Base-by-base conservation (phyloP, 306 rosid species). In the Cercis canadensis region DNA sequence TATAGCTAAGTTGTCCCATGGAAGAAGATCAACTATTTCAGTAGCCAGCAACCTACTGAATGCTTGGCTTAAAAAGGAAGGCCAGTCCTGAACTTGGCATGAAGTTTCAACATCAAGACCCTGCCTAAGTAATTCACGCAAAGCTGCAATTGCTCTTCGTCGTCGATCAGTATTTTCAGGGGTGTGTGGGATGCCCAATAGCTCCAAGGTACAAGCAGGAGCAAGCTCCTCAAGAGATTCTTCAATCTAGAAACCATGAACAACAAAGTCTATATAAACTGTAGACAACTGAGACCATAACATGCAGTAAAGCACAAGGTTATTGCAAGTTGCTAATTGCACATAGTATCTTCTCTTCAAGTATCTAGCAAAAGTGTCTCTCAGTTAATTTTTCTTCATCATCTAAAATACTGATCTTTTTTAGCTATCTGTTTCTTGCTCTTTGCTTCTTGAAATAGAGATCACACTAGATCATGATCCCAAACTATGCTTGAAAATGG, bases 181-280 rank as follows among this genome's bases (percentile, higher is more conserved):
- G 66, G 76, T 70, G 60, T 76, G 88, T 62, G 96, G 79, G 86
- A 95, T 74, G 79, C 87, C 88, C 79, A 95, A 67, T 74, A 91
- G 72, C 80, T 95, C 99, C 83, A 95, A 80, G 33, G 96, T 89
- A 84, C 99, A 95, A 64, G 97, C 92, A 56, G 97, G 97, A 40
- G 99, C 97, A 62, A 95, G 97, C 77, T 89, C 99, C 86, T 95
- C 99, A 76, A 95, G 90, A 75, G 97, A 95, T 84, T 89, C 96
- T 89, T 95, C 99, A 65, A 95, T 89, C 97, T 95, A 70, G 62
- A 81, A 76, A 77, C 31, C 69, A 78, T 41, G 58, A 32, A 72
- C 61, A 82, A 54, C 58, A 62, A 17, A 41, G 17, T 63, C 64
- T 5, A 17, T 17, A 67, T 4, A 53, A 10, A 40, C 11, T 15